These are phyloP conservation scores for Platismatia glauca DNA, from an alignment of 495 filamentous ascomycete genomes.

Conservation along the genomic window DNA sequence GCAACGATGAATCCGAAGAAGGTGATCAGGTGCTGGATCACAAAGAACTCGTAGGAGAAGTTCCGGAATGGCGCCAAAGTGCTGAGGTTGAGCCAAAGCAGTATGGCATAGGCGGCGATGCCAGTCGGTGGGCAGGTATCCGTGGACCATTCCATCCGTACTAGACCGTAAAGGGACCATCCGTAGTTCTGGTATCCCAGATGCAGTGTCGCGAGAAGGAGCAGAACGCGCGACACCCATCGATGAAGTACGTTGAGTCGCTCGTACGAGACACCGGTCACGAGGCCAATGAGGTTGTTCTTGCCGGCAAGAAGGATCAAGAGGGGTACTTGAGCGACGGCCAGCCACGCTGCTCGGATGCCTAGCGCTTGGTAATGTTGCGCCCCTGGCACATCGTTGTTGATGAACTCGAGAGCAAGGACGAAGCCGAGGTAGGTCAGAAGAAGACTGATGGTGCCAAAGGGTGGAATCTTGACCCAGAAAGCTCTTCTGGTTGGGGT, in stretches of 20 bases:
- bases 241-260: constrained; percentile 77
- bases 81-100: constrained; percentile 64
- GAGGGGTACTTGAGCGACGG: constrained; percentile 69
- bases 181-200: constrained; percentile 60
- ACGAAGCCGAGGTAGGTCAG: constrained; percentile 35
- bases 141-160: constrained; percentile 49
- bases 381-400: constrained; percentile 32
- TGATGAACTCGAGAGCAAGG: constrained; percentile 37
- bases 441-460: constrained; percentile 42
- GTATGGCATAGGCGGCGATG: constrained; percentile 61
- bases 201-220: constrained; percentile 66
- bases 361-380: constrained; percentile 60
- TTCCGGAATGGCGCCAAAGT: constrained; percentile 59
- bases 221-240: constrained; percentile 66
- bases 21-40: constrained; percentile 66
- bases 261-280: constrained; percentile 64
- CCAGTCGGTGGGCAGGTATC: constrained; percentile 59
- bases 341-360: constrained; percentile 66
- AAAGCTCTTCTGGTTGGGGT: constrained; percentile 34
- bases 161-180: constrained; percentile 59
- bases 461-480: constrained; percentile 45
- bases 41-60: constrained; percentile 70
- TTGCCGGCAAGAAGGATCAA: constrained; percentile 71
- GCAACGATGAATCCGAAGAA: constrained; percentile 59
- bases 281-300: constrained; percentile 60